These are phyloP conservation scores for Amanita pallidorosea DNA, from an alignment of 768 basidiomycete genomes.

Conservation along the genomic window DNA sequence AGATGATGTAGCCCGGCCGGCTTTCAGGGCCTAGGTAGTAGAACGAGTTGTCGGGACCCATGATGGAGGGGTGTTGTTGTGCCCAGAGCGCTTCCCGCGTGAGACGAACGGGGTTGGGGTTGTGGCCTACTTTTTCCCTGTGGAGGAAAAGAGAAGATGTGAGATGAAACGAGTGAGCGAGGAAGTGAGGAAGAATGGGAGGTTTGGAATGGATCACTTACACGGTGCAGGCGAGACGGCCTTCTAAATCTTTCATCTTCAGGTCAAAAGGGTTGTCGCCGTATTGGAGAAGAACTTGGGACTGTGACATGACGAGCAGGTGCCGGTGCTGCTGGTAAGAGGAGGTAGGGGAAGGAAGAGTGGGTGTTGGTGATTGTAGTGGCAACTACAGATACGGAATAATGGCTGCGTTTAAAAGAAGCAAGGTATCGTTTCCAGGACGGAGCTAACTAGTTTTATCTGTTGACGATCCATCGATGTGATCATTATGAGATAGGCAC, in stretches of 20 bases:
- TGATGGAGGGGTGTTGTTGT: conserved; percentile 54
- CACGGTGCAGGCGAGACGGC: conserved; percentile 58
- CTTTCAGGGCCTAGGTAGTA: conserved; percentile 65
- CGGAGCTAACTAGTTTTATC: background rate
- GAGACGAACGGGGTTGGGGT: conserved; percentile 52
- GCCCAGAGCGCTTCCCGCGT: conserved; percentile 58
- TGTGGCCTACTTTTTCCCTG: conserved; percentile 34
- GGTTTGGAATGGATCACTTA: conserved; percentile 22
- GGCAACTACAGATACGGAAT: no score
- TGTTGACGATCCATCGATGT: background rate
- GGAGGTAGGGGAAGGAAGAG: conserved; percentile 12
- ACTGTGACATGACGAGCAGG: conserved; percentile 2
- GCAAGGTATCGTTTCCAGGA: background rate
- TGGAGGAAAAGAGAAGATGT: conserved; percentile 9
- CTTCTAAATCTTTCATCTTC: conserved; percentile 53
- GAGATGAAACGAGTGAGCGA: background rate
- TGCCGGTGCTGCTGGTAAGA: conserved; percentile 5
- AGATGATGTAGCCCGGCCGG: conserved; percentile 51
- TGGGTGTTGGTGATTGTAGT: background rate
- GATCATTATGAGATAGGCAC: background rate
- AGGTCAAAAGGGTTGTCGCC: conserved; percentile 54
- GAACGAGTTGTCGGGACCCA: conserved; percentile 73
- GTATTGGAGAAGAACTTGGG: conserved; percentile 47
- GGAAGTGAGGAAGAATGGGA: conserved; percentile 1
- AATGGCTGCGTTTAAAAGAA: background rate